Evolutionary conservation across 148 eudicot genomes (phyloP), one percentile per base, ranked within the genome.

Genomic region (Diospyros kaki): DNA sequence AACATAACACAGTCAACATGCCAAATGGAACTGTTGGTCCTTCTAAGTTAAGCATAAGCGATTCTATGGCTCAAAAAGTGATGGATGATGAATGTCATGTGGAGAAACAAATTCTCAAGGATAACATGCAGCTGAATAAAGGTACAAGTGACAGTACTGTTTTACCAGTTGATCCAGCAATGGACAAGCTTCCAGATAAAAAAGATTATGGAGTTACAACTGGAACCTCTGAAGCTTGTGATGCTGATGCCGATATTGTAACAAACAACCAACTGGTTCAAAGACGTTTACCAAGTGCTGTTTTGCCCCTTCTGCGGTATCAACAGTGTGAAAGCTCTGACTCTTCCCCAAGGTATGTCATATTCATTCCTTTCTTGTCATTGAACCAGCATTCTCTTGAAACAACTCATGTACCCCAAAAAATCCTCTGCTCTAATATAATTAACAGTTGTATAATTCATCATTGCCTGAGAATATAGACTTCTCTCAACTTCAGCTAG

Each of bases 321-420:
- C 93, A 88, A 62, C 97, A 84, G 41, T 81, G 77, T 76, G 97
- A 89, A 72, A 89, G 91, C 79, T 92, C 90, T 76, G 96, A 95
- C 68, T 84, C 91, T 78, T 92, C 91, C 65, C 81, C 92, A 44
- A 95, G 97, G 98, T 95, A 83, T 70, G 66, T 59, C 28, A 76
- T 75, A 70, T 68, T 70, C 14, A 14, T n/a, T 74, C 42, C 40
- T 74, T 17, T 4, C 28, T 18, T 62, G 11, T 74, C 61, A 52
- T 39, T 74, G 60, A 51, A 64, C 6, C 40, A 7, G 40, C 64
- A 13, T 54, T 53, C 60, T 69, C 68, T 45, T 63, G 56, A 28
- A 8, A 6, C 18, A 39, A 40, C 58, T 60, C 40, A 5, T 3
- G 51, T 62, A 52, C 42, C 53, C 4, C 28, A 55, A 70, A 55